Base-by-base conservation (phyloP, 345 rosid genomes). In the Microcos paniculata region DNA sequence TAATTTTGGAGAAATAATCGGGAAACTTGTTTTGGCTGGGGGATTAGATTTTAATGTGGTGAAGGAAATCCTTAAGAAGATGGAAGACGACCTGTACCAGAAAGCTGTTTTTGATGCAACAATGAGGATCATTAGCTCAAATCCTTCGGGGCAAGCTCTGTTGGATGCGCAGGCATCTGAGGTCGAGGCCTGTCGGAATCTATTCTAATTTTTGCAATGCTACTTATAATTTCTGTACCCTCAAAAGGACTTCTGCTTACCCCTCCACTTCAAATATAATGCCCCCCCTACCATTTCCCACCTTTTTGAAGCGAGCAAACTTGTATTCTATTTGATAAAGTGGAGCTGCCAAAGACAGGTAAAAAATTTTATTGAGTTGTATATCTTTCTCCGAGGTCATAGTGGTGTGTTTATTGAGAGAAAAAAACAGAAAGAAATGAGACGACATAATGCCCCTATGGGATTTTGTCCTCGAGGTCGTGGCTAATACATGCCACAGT, bases 1-100 rank as follows among this genome's bases (percentile, higher is more conserved):
- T 74, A 84, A 85, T 80, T 96, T 91, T 77, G 97, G 97, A 38
- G 91, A 89, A 79, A 85, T 96, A 43, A 62, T 93, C 1, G 98
- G 97, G 71, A 83, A 82, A 73, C 82, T 96, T 38, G 76, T 92
- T 58, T 62, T 85, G 83, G 84, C 81, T 0, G 82, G 84, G n/a
- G 88, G 80, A 16, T 77, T 85, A 56, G 84, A 88, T 80, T 92
- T 93, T 71, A 82, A 80, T 26, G 68, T 81, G 73, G 87, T 93
- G 70, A 85, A 71, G 53, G 94, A 93, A 78, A 76, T 88, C 70
- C 88, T 95, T 13, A 77, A 80, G 83, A 87, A 89, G 83, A 83
- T 89, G 82, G 93, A 89, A 72, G 92, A 96, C 57, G 87, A 83
- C n/a, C 45, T 9, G 74, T 88, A 74, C 78, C 92, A 69, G 83